phyloP scores from a whole-genome alignment of 2,329 filamentous ascomycete species.

The Penicillium sumatraense region DNA sequence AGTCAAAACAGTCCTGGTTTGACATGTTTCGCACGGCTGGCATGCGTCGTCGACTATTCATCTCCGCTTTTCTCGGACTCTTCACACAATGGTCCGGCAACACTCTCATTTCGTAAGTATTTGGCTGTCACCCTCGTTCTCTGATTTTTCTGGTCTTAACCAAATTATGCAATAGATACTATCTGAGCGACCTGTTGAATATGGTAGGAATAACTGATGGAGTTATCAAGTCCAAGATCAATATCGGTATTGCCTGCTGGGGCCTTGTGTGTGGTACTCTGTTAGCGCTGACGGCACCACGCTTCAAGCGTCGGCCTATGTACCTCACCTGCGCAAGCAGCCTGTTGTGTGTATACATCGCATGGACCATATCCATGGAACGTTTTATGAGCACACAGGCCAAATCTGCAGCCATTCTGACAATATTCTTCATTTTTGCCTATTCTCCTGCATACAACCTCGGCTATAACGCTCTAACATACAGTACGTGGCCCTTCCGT shows the following conservation, averaged over 20 bases:
- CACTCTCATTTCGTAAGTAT: constrained; percentile 36
- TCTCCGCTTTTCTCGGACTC: constrained; percentile 42
- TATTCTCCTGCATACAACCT: constrained; percentile 67
- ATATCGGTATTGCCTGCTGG: constrained; percentile 47
- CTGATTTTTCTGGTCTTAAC: not conserved
- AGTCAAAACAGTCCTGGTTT: not conserved
- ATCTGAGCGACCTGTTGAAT: constrained; percentile 42
- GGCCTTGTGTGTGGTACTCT: constrained; percentile 43
- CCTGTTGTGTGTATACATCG: constrained; percentile 60
- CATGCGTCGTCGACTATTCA: constrained; percentile 37
- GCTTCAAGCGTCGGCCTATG: constrained; percentile 50
- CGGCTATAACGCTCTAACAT: constrained; percentile 69
- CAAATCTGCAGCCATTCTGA: constrained; percentile 42
- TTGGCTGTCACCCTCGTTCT: not conserved
- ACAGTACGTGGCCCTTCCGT: constrained; percentile 18
- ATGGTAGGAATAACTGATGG: constrained; percentile 43
- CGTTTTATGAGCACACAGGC: constrained; percentile 39
- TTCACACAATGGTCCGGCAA: constrained; percentile 48
- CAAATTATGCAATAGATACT: constrained; percentile 38
- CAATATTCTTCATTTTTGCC: constrained; percentile 64
- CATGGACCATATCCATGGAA: constrained; percentile 58
- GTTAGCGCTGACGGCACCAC: constrained; percentile 47
- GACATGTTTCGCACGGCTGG: not conserved
- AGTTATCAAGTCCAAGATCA: constrained; percentile 42
- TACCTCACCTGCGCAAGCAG: constrained; percentile 55